Evolutionary conservation across 2,329 filamentous ascomycete species (phyloP), one percentile per base, ranked within the genome.

Genomic region (Curvularia spicifera): DNA sequence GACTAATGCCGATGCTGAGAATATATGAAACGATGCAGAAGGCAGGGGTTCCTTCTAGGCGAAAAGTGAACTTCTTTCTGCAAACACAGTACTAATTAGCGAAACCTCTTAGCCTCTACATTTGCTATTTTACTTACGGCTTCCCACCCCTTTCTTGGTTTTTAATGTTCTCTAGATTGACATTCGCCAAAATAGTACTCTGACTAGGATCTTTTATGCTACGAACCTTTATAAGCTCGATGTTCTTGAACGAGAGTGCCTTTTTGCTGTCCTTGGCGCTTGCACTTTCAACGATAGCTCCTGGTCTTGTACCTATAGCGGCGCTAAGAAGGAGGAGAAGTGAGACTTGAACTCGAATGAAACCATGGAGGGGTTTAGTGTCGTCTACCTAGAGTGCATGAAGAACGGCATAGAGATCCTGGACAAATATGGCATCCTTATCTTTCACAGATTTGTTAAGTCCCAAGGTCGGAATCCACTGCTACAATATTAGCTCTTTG

Each of bases 301-400:
- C 52, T 33, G 54, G 67, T 39, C 61, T 51, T 33, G 58, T 67
- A 24, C 53, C 64, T 47, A 51, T 70, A 59, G 60, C 61, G 37
- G 63, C 63, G 45, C 59, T 65, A 15, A 70, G 57, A 12, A 70
- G 64, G 9, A 70, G 59, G 42, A 70, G 67, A 12, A 65, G 57
- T 18, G 51, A 64, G 43, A 70, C 61, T 18, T 65, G 43, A 22
- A 67, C 48, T 50, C 57, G 53, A 37, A 68, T 63, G 49, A 55
- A 66, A 15, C 65, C 51, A 59, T 68, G 40, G 26, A 68, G 60
- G 12, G 57, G 54, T 53, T 61, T 68, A 9, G 49, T 59, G 49
- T 68, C 52, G 35, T 67, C 54, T 2, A 66, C 60, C 61, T 40
- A 64, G n/a, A 67, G 59, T 40, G 58, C 62, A 37, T 68, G 49